Base-by-base conservation (phyloP, 257 asterid genomes). In the Solanum chmielewskii region DNA sequence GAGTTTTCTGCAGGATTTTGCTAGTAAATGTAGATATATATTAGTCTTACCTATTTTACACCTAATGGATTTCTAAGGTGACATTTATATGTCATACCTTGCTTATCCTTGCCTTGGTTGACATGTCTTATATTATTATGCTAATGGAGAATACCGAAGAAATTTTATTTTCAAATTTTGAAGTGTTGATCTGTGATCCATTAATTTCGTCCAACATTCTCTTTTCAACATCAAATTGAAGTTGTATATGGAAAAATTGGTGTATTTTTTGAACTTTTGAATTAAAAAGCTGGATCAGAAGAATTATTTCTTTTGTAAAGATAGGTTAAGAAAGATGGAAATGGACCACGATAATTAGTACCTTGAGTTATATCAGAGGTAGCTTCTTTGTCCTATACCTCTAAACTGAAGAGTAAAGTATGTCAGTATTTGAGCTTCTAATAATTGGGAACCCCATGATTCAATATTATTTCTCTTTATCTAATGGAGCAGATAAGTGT, bases 311-410 rank as follows among this genome's bases (percentile, higher is more conserved):
- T 83, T 86, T 47, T 83, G 89, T 41, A 27, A 39, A 83, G 37
- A 44, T 60, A 20, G 11, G 33, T 29, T n/a, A 83, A 87, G 29
- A 27, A 52, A 80, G 37, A 84, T 62, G 70, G 21, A 60, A 15
- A 78, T 52, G 92, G 90, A 85, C 90, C 89, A 66, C 25, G 76
- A 59, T 77, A 11, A 39, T 73, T 45, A 87, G 70, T 88, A 90
- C 91, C 86, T 88, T 90, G 91, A 88, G n/a, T n/a, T n/a, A n/a
- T n/a, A n/a, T n/a, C n/a, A n/a, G n/a, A n/a, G n/a, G n/a, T n/a
- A n/a, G n/a, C n/a, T n/a, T n/a, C n/a, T n/a, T n/a, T n/a, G n/a
- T n/a, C n/a, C n/a, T n/a, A n/a, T n/a, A n/a, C n/a, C n/a, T n/a
- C n/a, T n/a, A n/a, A n/a, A n/a, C n/a, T n/a, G n/a, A n/a, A n/a